These are phyloP conservation scores for Tetrapisispora arboricola DNA, from an alignment of 805 yeast species.

Conservation along the genomic window DNA sequence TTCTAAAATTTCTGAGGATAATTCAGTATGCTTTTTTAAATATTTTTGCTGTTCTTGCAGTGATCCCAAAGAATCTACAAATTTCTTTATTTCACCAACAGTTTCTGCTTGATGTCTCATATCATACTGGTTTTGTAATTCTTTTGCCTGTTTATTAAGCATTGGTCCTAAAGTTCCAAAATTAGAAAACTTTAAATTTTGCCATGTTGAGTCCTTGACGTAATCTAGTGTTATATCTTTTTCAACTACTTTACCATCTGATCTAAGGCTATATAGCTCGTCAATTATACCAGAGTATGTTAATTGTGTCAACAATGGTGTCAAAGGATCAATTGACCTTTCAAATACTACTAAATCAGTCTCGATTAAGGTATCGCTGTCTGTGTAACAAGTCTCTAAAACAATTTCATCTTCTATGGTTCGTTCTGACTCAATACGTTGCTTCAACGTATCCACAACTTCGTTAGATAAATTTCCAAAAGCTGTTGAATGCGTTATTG, in stretches of 20 bases:
- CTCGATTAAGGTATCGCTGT: constrained; percentile 37
- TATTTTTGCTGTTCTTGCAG: constrained; percentile 58
- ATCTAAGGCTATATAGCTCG: constrained; percentile 49
- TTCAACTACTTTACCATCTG: constrained; percentile 27
- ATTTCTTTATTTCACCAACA: constrained; percentile 53
- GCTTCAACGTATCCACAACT: constrained; percentile 12
- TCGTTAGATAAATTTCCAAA: constrained; percentile 19
- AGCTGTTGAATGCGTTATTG: constrained; percentile 18
- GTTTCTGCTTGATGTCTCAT: constrained; percentile 45
- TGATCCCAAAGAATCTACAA: constrained; percentile 60
- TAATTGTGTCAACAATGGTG: constrained; percentile 65
- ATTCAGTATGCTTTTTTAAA: constrained; percentile 59
- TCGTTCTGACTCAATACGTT: constrained; percentile 9
- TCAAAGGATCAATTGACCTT: constrained; percentile 60
- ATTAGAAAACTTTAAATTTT: constrained; percentile 49
- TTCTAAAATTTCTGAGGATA: constrained; percentile 57
- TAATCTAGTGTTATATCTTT: constrained; percentile 15
- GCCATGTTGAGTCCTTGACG: constrained; percentile 24
- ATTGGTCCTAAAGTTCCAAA: constrained; percentile 71
- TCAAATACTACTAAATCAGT: constrained; percentile 72
- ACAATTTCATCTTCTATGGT: constrained; percentile 14
- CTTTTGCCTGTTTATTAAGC: constrained; percentile 60
- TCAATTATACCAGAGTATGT: constrained; percentile 77
- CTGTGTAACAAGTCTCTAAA: constrained; percentile 24
- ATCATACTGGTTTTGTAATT: constrained; percentile 60